phyloP scores from a whole-genome alignment of 2,329 filamentous ascomycete genomes.

The Cladosporium sp. region DNA sequence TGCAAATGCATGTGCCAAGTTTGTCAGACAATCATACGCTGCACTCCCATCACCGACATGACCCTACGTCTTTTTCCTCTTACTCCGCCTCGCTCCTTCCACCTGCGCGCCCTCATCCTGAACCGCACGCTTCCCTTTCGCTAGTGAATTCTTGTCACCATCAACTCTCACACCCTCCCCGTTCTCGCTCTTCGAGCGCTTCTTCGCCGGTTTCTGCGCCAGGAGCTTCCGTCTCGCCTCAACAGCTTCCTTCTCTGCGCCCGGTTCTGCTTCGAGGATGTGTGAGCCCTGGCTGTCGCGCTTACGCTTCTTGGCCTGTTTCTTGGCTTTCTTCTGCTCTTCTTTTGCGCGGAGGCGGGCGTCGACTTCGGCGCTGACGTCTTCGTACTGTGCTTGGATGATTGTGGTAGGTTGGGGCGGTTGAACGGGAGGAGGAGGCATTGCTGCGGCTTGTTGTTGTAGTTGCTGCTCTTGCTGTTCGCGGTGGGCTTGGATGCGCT shows the following conservation, averaged over 20 bases:
- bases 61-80: slow-evolving; percentile 6
- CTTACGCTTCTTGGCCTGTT: slow-evolving; percentile 39
- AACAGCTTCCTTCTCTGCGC: slow-evolving; percentile 31
- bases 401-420: background rate
- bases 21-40: background rate
- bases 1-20: background rate
- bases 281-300: slow-evolving; percentile 36
- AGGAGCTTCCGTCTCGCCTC: slow-evolving; percentile 4
- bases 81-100: slow-evolving; percentile 2
- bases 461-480: slow-evolving; percentile 3
- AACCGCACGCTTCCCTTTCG: slow-evolving; percentile 14
- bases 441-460: background rate
- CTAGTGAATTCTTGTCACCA: background rate
- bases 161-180: slow-evolving; percentile 17
- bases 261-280: slow-evolving; percentile 23
- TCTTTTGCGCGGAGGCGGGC: slow-evolving; percentile 37
- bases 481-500: slow-evolving; percentile 5
- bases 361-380: slow-evolving; percentile 36
- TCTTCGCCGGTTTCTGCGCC: slow-evolving; percentile 24
- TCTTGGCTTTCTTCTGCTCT: slow-evolving; percentile 29
- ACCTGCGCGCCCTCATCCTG: background rate
- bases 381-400: slow-evolving; percentile 32
- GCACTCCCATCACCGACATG: background rate
- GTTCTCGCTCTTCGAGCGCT: slow-evolving; percentile 23
- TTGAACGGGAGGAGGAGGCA: background rate